phyloP scores from a whole-genome alignment of 2,329 filamentous ascomycete genomes.

The Hortaea werneckii region DNA sequence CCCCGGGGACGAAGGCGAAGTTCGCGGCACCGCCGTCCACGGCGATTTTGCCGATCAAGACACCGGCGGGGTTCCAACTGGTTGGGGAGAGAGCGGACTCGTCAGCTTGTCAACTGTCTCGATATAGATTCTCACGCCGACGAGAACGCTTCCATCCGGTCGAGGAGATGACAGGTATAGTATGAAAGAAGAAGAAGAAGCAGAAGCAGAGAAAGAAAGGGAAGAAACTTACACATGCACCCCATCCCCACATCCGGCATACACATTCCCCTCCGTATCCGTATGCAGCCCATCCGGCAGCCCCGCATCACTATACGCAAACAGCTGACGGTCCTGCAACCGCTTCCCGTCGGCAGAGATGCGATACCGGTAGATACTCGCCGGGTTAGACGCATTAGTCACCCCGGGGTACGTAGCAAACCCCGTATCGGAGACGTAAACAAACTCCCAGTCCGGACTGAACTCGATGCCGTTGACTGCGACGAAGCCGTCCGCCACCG shows the following conservation, averaged over 20 bases:
- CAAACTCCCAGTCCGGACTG: constrained; percentile 41
- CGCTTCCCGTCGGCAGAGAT: constrained; percentile 25
- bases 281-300: constrained; percentile 50
- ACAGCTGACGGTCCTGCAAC: constrained; percentile 33
- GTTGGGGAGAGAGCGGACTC: too few relatives aligned
- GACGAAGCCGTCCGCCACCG: constrained; percentile 48
- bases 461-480: constrained; percentile 50
- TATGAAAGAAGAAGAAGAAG: too few relatives aligned
- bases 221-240: constrained; percentile 34
- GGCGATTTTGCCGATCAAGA: constrained; percentile 46
- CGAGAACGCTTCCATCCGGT: too few relatives aligned
- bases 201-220: too few relatives aligned
- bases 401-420: constrained; percentile 13
- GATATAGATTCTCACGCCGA: too few relatives aligned
- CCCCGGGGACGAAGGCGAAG: constrained; percentile 24
- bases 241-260: constrained; percentile 43
- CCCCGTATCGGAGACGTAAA: constrained; percentile 50
- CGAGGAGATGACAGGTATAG: too few relatives aligned
- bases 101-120: too few relatives aligned
- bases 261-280: constrained; percentile 46
- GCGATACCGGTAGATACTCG: constrained; percentile 35
- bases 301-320: constrained; percentile 45
- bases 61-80: constrained; percentile 39
- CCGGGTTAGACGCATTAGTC: constrained; percentile 30
- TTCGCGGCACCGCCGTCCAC: constrained; percentile 30